These are phyloP conservation scores for Pyrenophora teres DNA, from an alignment of 2,329 filamentous ascomycete species.

Conservation along the genomic window DNA sequence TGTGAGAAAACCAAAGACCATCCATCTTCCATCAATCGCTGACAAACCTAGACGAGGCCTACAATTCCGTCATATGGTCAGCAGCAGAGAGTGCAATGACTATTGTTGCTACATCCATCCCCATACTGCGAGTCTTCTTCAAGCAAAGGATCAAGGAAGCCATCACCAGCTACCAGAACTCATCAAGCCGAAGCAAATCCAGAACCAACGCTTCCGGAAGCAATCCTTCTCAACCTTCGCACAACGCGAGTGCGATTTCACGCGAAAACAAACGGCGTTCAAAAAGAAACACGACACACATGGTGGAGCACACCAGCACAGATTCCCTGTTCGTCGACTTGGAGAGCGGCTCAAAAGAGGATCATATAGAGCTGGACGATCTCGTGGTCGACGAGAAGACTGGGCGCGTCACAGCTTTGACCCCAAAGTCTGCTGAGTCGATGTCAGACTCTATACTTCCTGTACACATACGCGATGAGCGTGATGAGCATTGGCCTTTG, in stretches of 20 bases:
- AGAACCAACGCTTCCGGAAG: neutral
- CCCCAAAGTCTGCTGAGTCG: constrained; percentile 1
- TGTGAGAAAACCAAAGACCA: constrained; percentile 10
- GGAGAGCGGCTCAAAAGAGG: constrained; percentile 1
- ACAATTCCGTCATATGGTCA: constrained; percentile 17
- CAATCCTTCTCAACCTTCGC: constrained; percentile 4
- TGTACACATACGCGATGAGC: neutral
- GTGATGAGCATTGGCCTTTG: neutral
- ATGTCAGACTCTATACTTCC: neutral
- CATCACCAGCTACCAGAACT: constrained; percentile 9
- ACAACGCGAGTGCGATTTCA: constrained; percentile 3
- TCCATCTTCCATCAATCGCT: neutral
- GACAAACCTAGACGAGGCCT: constrained; percentile 13
- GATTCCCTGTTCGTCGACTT: constrained; percentile 5
- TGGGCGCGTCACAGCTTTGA: constrained; percentile 1
- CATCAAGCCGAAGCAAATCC: constrained; percentile 1
- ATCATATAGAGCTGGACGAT: constrained; percentile 8
- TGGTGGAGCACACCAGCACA: neutral
- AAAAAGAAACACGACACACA: constrained; percentile 3
- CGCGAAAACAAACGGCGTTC: constrained; percentile 3
- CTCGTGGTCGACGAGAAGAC: constrained; percentile 6
- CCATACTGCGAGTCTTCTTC: constrained; percentile 17
- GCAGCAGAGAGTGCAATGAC: constrained; percentile 18
- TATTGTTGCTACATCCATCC: constrained; percentile 18
- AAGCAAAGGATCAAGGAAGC: constrained; percentile 15